Evolutionary conservation across 768 basidiomycete species (phyloP).

Genomic region (Rhizopogon vesiculosus): DNA sequence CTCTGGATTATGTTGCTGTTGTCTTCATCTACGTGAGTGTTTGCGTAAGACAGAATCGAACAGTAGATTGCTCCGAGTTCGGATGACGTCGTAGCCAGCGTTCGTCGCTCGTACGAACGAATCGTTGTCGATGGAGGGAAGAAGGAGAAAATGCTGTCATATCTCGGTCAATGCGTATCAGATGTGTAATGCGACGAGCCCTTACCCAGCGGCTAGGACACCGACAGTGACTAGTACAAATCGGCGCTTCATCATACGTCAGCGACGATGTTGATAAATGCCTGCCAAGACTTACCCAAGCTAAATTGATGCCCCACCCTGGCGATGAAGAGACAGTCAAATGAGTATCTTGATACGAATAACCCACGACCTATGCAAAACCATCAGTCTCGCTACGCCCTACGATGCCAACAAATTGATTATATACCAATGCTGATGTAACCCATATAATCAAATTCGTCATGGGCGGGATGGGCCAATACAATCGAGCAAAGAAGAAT

Average conservation of each 20-base stretch:
- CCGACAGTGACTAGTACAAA: constrained; percentile 69
- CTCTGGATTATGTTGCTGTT: constrained; percentile 54
- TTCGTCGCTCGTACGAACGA: constrained; percentile 64
- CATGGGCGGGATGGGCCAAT: constrained; percentile 71
- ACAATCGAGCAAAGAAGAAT: constrained; percentile 65
- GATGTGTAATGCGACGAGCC: neutral
- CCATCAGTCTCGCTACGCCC: neutral
- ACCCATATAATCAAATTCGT: constrained; percentile 67
- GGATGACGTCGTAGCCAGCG: constrained; percentile 61
- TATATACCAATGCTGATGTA: constrained; percentile 50
- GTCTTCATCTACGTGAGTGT: constrained; percentile 46
- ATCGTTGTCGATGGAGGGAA: constrained; percentile 74
- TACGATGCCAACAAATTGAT: constrained; percentile 11
- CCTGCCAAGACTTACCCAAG: constrained; percentile 48
- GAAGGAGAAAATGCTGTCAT: constrained; percentile 57
- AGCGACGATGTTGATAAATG: neutral
- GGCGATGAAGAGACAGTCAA: constrained; percentile 42
- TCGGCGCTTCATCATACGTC: constrained; percentile 38
- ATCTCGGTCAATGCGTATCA: constrained; percentile 2
- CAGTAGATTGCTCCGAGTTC: constrained; percentile 75
- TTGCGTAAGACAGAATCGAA: constrained; percentile 68
- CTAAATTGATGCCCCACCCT: constrained; percentile 60
- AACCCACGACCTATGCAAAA: constrained; percentile 57
- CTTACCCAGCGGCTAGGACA: constrained; percentile 74
- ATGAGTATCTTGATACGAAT: constrained; percentile 64